A percentile compares a stretch with the other conserved stretches of the same genome.
Evolutionary conservation across 768 basidiomycete species (phyloP).

Genomic region (Trametes cingulata): DNA sequence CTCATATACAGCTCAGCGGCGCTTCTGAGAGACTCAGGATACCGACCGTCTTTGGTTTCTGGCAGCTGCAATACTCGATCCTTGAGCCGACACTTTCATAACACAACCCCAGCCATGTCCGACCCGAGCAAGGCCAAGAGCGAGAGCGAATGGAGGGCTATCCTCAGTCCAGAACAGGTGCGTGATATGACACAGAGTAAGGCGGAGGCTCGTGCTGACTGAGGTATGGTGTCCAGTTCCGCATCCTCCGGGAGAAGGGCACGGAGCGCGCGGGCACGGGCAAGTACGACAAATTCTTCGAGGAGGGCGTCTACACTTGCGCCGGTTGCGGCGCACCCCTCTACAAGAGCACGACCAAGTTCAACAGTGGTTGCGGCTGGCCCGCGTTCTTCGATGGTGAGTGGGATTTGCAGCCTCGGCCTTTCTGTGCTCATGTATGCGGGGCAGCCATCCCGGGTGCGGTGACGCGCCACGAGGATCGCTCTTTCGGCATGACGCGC

Average conservation of each 20-base stretch:
- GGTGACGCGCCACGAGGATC: slow-evolving; percentile 76
- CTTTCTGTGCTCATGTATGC: background rate
- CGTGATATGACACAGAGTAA: slow-evolving; percentile 21
- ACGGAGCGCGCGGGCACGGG: slow-evolving; percentile 81
- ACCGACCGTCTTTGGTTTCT: background rate
- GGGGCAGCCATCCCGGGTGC: slow-evolving; percentile 83
- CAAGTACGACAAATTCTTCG: slow-evolving; percentile 71
- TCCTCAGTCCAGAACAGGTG: slow-evolving; percentile 82
- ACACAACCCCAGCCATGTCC: slow-evolving; percentile 24
- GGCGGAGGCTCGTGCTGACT: background rate
- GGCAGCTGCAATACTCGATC: background rate
- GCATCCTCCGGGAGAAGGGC: slow-evolving; percentile 81
- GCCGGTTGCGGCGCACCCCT: slow-evolving; percentile 80
- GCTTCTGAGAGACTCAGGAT: too few species aligned
- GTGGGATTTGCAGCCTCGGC: slow-evolving; percentile 9
- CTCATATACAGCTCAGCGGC: background rate
- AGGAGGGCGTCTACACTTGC: slow-evolving; percentile 72
- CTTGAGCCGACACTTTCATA: slow-evolving; percentile 4
- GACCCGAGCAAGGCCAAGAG: slow-evolving; percentile 43
- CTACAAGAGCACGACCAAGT: slow-evolving; percentile 89
- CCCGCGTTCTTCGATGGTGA: slow-evolving; percentile 95
- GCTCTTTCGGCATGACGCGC: slow-evolving; percentile 61
- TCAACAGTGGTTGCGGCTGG: slow-evolving; percentile 94
- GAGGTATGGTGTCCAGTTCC: slow-evolving; percentile 57
- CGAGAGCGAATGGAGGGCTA: slow-evolving; percentile 82